phyloP scores from a whole-genome alignment of 306 rosid genomes.

The Ziziphus jujuba region DNA sequence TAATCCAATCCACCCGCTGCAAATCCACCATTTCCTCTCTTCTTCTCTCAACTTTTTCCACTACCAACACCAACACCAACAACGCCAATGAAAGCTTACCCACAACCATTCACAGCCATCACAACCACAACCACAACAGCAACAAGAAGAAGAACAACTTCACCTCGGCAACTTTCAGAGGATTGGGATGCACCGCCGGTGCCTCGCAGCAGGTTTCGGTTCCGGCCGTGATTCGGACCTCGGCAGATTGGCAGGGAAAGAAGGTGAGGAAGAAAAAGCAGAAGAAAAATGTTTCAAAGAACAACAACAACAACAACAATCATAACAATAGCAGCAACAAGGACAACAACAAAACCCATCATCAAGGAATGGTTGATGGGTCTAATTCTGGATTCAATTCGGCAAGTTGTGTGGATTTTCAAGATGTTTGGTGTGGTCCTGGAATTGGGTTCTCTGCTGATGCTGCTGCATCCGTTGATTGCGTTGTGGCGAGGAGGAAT shows the following conservation, averaged over 20 bases:
- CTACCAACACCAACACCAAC: slow-evolving; percentile 33
- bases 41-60: slow-evolving; percentile 59
- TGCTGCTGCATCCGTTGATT: slow-evolving; percentile 70
- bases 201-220: slow-evolving; percentile 85
- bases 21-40: slow-evolving; percentile 83
- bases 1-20: slow-evolving; percentile 60
- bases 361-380: slow-evolving; percentile 44
- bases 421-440: slow-evolving; percentile 98
- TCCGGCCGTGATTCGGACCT: slow-evolving; percentile 72
- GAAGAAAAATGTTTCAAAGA: slow-evolving; percentile 32
- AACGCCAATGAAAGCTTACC: slow-evolving; percentile 43
- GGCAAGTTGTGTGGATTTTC: slow-evolving; percentile 58
- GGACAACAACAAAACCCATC: slow-evolving; percentile 26
- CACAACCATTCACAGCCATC: slow-evolving; percentile 20
- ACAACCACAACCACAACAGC: slow-evolving; percentile 36
- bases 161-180: slow-evolving; percentile 61
- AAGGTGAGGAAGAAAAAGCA: slow-evolving; percentile 58
- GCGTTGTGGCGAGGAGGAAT: slow-evolving; percentile 73
- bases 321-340: too few species aligned
- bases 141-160: slow-evolving; percentile 63
- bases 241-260: slow-evolving; percentile 81
- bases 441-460: slow-evolving; percentile 81
- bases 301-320: slow-evolving; percentile 20
- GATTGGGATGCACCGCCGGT: slow-evolving; percentile 79
- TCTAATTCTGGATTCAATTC: slow-evolving; percentile 34